phyloP scores from a whole-genome alignment of 2,329 filamentous ascomycete genomes.

The Monilinia polystroma region DNA sequence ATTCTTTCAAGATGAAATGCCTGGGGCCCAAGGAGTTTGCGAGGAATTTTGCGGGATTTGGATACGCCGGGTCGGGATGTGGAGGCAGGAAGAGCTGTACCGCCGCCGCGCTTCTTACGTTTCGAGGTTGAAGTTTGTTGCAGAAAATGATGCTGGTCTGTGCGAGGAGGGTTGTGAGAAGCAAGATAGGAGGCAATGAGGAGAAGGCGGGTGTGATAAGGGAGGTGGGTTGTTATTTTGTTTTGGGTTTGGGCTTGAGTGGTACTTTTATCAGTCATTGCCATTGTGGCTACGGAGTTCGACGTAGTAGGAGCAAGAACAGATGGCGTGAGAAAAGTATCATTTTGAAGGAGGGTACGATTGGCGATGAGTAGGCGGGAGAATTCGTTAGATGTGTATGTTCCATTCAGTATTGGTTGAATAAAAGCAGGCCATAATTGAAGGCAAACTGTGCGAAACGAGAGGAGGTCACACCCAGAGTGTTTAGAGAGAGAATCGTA shows the following conservation, averaged over 20 bases:
- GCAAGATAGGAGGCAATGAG: conserved; percentile 77
- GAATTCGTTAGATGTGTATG: conserved; percentile 74
- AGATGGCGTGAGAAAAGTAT: conserved; percentile 65
- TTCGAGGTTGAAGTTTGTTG: conserved; percentile 41
- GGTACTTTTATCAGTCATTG: conserved; percentile 20
- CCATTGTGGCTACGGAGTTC: conserved; percentile 26
- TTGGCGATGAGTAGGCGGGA: conserved; percentile 74
- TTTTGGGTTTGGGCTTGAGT: conserved; percentile 25
- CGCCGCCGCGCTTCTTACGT: conserved; percentile 45
- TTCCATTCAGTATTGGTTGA: conserved; percentile 69
- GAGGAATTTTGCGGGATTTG: conserved; percentile 70
- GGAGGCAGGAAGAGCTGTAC: conserved; percentile 43
- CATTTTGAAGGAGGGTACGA: conserved; percentile 69
- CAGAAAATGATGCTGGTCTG: conserved; percentile 74
- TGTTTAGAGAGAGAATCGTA: conserved; percentile 84
- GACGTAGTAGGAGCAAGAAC: conserved; percentile 47
- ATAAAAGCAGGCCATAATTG: conserved; percentile 85
- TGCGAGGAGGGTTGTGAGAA: conserved; percentile 73
- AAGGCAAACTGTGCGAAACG: conserved; percentile 67
- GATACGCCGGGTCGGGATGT: conserved; percentile 38
- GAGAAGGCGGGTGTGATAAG: conserved; percentile 70
- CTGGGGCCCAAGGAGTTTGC: conserved; percentile 73
- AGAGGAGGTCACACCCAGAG: conserved; percentile 74
- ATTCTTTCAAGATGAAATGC: conserved; percentile 76
- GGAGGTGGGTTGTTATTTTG: conserved; percentile 57